Evolutionary conservation across 1,284 basidiomycete species (phyloP).

Genomic region (Mycosarcoma mackinlayi): DNA sequence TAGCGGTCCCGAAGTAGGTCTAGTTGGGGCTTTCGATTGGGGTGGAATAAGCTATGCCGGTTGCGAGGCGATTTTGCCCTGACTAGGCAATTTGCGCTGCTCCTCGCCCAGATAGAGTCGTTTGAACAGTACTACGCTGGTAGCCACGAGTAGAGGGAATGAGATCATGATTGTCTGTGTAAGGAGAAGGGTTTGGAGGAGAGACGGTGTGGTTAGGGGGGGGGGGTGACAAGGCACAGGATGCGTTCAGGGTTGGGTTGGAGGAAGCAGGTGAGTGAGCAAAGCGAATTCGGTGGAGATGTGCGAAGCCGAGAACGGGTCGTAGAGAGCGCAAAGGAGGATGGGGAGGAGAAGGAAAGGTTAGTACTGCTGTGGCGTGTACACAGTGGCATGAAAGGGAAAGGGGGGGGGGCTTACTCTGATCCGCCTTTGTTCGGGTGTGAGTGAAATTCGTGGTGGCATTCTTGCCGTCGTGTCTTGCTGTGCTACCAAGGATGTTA

Average conservation of each 20-base stretch:
- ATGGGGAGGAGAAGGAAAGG: background rate
- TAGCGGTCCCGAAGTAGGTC: too few relatives aligned
- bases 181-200: background rate
- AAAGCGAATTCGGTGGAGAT: too few relatives aligned
- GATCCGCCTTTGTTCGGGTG: slow-evolving; percentile 45
- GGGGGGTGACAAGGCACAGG: too few relatives aligned
- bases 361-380: background rate
- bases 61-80: slow-evolving; percentile 30
- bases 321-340: too few relatives aligned
- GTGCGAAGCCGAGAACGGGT: background rate
- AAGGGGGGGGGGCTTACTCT: slow-evolving; percentile 25
- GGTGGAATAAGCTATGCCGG: slow-evolving; percentile 21
- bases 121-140: slow-evolving; percentile 58
- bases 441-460: slow-evolving; percentile 37
- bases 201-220: too few relatives aligned
- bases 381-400: background rate
- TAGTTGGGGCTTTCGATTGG: background rate
- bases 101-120: slow-evolving; percentile 61
- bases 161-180: slow-evolving; percentile 49
- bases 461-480: too few relatives aligned
- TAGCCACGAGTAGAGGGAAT: slow-evolving; percentile 46
- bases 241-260: too few relatives aligned
- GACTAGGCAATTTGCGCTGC: slow-evolving; percentile 50
- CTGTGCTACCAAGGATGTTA: too few relatives aligned
- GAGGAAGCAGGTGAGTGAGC: too few relatives aligned